Base-by-base conservation (phyloP, 2,329 filamentous ascomycete species). In the Monosporascus cannonballus region DNA sequence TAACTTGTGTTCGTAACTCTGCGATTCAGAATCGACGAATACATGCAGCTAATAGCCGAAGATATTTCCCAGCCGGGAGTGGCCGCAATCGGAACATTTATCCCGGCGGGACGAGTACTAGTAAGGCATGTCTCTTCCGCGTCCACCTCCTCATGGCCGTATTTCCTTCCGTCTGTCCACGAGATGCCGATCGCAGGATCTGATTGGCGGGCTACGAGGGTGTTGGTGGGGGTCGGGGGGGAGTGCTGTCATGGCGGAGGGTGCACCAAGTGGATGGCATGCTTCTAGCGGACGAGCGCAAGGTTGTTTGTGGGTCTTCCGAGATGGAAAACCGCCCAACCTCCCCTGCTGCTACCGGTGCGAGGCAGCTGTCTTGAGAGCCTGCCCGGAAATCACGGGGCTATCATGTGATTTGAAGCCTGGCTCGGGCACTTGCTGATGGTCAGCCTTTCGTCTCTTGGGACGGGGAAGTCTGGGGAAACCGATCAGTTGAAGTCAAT, bases 401-500 rank as follows among this genome's bases (percentile, higher is more conserved):
- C 27, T 9, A 39, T 39, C 38, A 18, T n/a, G 17, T 39, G 38
- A 18, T 39, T 17, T 18, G 38, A 39, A 30, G 27, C 27, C 25
- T 30, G 9, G 27, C 27, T 30, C 27, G 9, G 9, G 27, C 27
- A 30, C 9, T 30, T 30, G 27, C 9, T 30, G 27, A 11, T 30
- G 27, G 27, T 11, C 27, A 30, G 27, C 9, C 27, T 30, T 30
- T 30, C 27, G 27, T 3, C 27, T 30, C 27, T 9, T 30, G 27
- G 27, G 9, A 27, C 42, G 24, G 42, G 24, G 42, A 45, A 45
- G 42, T 45, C 42, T 45, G 42, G 42, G 42, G 42, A 30, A 45
- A 45, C 17, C 42, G 42, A 45, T 45, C 51, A 49, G 51, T 53
- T 51, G 50, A 50, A 51, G 54, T 52, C 54, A 54, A 56, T 56